Base-by-base conservation (phyloP, 2,329 filamentous ascomycete genomes). In the Penicillium rolfsii region DNA sequence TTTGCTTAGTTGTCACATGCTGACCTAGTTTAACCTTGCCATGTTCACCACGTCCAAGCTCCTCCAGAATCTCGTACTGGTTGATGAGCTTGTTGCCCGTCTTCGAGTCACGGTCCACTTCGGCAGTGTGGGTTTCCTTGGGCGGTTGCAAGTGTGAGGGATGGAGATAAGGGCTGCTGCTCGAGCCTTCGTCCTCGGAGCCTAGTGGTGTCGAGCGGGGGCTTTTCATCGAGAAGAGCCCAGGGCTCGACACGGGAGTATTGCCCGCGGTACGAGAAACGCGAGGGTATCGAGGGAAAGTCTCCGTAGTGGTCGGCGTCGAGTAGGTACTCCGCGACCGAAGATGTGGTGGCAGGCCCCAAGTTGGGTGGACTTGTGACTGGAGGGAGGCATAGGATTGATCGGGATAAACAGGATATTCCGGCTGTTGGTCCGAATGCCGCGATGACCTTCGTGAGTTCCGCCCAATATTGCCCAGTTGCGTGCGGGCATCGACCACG, bases 31-130 rank as follows among this genome's bases (percentile, higher is more conserved):
- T 99, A 73, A 99, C 95, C 80, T 98, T 99, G 72, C 95, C 95
- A 75, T 99, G 95, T 71, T 97, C 91, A 54, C 95, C 95, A 61
- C 95, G 90, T 58, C 95, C 95, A 57, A 99, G 91, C 78, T 99
- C 95, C 76, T 96, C 91, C 66, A 98, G 90, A 70, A 99, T 91
- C 77, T 97, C 92, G 79, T 99, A 99, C 74, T 97, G 91, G 73
- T 99, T 99, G 82, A 99, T 96, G 56, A 93, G 84, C 80, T 99
- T 99, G 64, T 95, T 91, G 61, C 95, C 95, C 5, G 94, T 96
- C 64, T 92, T 84, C 57, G 86, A 86, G 76, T 98, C 93, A 64
- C 93, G 89, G 72, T 98, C 94, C 68, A 97, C 91, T 71, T 93
- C 89, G 56, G 91, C 93, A 64, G 93, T 92, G 78, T 97, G 91